Percentiles rank a stretch among this genome's conserved stretches.
These are phyloP conservation scores for Aspergillus tamarii DNA, from an alignment of 2,329 filamentous ascomycete species.

Conservation along the genomic window DNA sequence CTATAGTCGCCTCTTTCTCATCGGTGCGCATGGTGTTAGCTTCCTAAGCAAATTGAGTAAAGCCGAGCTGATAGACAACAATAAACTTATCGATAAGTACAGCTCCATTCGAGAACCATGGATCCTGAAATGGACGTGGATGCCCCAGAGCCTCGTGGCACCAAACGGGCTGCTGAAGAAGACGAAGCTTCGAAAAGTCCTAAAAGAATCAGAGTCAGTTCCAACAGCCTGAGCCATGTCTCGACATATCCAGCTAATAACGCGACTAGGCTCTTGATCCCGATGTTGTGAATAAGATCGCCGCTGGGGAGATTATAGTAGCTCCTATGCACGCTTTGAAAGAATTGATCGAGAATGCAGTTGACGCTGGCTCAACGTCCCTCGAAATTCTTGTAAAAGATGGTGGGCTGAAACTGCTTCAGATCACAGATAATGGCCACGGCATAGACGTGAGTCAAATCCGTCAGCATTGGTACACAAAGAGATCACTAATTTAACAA, in stretches of 20 bases:
- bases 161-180: constrained; percentile 56
- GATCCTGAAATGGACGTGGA: constrained; percentile 49
- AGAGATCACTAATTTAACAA: constrained; percentile 20
- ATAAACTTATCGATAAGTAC: neutral
- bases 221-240: no score
- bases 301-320: constrained; percentile 96
- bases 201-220: constrained; percentile 50
- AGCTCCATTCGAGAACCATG: constrained; percentile 6
- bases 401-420: constrained; percentile 88
- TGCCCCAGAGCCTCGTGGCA: constrained; percentile 39
- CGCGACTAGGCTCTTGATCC: constrained; percentile 75
- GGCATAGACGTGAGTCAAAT: constrained; percentile 76
- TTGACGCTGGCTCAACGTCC: constrained; percentile 92
- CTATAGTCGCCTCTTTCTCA: neutral
- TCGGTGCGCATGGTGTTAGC: neutral
- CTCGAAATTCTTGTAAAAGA: constrained; percentile 93
- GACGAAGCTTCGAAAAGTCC: constrained; percentile 43
- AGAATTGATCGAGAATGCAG: constrained; percentile 94
- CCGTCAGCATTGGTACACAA: neutral
- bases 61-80: neutral
- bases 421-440: constrained; percentile 96
- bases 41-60: neutral
- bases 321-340: constrained; percentile 95
- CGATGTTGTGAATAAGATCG: constrained; percentile 97
- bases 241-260: neutral